These are phyloP conservation scores for Sextonia rubra DNA, from an alignment of 164 flowering plant species.

Conservation along the genomic window DNA sequence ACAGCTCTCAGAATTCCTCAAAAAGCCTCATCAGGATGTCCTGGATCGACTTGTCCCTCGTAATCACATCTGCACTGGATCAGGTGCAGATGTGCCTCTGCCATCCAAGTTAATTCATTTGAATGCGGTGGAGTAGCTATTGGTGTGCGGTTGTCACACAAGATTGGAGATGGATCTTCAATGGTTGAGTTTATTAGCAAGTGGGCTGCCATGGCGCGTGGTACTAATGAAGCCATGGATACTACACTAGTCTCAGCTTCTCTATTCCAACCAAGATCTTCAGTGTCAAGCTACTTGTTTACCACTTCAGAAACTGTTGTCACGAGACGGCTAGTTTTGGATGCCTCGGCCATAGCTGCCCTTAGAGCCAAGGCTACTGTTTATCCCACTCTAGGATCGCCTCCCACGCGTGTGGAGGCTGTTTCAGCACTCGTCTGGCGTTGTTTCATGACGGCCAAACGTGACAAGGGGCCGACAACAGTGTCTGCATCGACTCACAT, in stretches of 20 bases:
- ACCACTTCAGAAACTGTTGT: constrained; percentile 8
- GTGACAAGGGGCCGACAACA: not conserved
- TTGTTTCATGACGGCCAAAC: constrained; percentile 12
- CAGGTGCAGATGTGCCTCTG: constrained; percentile 8
- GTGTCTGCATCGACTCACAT: constrained; percentile 10
- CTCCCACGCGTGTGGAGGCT: constrained; percentile 40
- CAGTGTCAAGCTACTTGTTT: not conserved
- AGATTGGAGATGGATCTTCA: constrained; percentile 31
- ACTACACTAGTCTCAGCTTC: too few relatives aligned
- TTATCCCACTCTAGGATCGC: not conserved
- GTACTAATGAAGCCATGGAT: not conserved
- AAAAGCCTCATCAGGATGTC: constrained; percentile 7
- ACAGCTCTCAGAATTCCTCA: constrained; percentile 15
- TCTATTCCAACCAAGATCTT: constrained; percentile 21
- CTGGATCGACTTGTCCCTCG: constrained; percentile 22
- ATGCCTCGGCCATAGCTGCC: constrained; percentile 24
- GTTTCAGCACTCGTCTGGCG: constrained; percentile 49
- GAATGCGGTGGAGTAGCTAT: constrained; percentile 53
- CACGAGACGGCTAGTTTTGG: constrained; percentile 44
- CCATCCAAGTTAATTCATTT: constrained; percentile 37
- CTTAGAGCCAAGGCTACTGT: constrained; percentile 21
- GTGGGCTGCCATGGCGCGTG: constrained; percentile 33
- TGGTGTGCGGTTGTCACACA: constrained; percentile 42
- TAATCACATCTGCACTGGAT: not conserved
- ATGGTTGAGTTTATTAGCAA: constrained; percentile 23